Conservation (phyloP, 768 basidiomycete species). For the Russula virescens region DNA sequence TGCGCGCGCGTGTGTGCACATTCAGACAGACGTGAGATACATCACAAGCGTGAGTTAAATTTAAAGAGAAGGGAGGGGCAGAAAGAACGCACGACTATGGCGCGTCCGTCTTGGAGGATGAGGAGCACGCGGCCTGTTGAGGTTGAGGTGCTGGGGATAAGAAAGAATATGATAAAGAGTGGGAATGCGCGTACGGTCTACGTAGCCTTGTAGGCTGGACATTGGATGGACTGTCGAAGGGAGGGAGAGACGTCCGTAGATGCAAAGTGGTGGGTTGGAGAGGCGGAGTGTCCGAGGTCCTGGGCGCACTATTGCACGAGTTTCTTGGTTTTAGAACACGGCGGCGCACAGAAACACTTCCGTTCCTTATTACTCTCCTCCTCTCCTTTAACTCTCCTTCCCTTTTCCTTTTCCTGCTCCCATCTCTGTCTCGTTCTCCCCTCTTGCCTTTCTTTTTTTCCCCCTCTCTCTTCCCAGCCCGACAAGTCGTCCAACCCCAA, state of each 20-base stretch:
- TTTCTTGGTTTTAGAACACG: too few species aligned
- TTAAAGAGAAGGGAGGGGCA: not conserved
- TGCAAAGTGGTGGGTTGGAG: too few species aligned
- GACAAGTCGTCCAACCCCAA: too few species aligned
- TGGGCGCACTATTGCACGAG: too few species aligned
- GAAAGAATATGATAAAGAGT: not conserved
- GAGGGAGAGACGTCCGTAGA: too few species aligned
- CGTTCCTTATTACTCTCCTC: too few species aligned
- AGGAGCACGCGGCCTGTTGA: constrained; percentile 78
- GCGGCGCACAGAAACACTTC: too few species aligned
- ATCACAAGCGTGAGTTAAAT: not conserved
- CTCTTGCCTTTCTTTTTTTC: not conserved
- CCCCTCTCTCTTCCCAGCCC: not conserved
- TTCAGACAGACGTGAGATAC: too few species aligned
- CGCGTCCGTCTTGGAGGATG: constrained; percentile 92
- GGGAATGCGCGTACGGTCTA: constrained; percentile 59
- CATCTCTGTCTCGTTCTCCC: not conserved
- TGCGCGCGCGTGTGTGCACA: too few species aligned
- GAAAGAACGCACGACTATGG: constrained; percentile 69
- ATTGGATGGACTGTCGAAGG: constrained; percentile 35
- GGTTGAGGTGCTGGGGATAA: not conserved
- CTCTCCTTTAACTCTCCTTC: not conserved
- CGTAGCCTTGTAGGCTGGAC: constrained; percentile 89
- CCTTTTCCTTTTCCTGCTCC: not conserved
- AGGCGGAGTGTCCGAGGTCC: constrained; percentile 14